Evolutionary conservation across 1,284 basidiomycete species (phyloP).

Genomic region (Schizopora paradoxa): DNA sequence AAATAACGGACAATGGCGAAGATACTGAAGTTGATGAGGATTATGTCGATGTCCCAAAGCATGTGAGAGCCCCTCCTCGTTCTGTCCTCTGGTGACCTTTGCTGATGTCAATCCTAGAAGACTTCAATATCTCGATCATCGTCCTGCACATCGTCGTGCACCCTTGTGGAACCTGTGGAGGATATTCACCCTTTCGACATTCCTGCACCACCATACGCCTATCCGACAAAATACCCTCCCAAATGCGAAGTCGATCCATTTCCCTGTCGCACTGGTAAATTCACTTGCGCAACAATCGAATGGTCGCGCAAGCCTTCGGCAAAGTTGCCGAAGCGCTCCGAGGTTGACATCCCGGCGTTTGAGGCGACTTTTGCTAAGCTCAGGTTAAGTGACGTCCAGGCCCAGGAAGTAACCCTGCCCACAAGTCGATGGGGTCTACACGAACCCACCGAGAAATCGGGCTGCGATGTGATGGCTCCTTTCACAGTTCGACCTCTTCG

Average conservation of each 20-base stretch:
- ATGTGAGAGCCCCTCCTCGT: background rate
- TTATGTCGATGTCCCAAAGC: background rate
- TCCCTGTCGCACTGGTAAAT: conserved; percentile 10
- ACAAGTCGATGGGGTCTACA: background rate
- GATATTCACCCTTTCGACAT: too few species aligned
- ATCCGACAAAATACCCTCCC: conserved; percentile 7
- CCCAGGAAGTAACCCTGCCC: background rate
- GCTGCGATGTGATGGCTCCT: background rate
- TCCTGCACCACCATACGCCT: background rate
- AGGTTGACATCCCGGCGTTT: background rate
- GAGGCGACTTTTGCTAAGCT: background rate
- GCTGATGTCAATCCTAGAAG: too few species aligned
- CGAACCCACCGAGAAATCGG: background rate
- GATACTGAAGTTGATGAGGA: background rate
- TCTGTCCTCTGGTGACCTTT: background rate
- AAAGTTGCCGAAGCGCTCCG: background rate
- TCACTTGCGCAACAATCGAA: background rate
- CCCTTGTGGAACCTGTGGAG: too few species aligned
- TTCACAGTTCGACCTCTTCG: background rate
- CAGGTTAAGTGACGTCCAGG: background rate
- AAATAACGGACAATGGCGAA: background rate
- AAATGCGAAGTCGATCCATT: conserved; percentile 7
- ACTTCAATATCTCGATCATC: too few species aligned
- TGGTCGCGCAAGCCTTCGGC: background rate
- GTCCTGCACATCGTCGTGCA: too few species aligned